These are phyloP conservation scores for Vitis cinerea DNA, from an alignment of 164 flowering plant genomes.

Conservation along the genomic window DNA sequence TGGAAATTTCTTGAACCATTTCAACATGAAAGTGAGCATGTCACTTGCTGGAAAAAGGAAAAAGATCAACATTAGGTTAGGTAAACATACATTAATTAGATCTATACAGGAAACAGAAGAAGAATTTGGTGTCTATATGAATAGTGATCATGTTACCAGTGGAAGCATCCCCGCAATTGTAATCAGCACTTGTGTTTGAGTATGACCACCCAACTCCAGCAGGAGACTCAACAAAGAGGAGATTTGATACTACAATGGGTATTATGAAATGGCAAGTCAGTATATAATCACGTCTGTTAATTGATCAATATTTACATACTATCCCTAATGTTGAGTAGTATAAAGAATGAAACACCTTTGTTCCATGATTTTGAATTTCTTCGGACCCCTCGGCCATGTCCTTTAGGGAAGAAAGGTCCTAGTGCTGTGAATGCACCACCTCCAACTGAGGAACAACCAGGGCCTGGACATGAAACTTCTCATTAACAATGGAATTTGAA, in stretches of 20 bases:
- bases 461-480: constrained; percentile 47
- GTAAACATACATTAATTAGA: too few species aligned
- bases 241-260: constrained; percentile 66
- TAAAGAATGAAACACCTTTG: constrained; percentile 47
- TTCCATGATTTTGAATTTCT: constrained; percentile 86
- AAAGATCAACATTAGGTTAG: too few species aligned
- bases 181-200: constrained; percentile 82
- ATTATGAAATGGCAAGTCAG: too few species aligned
- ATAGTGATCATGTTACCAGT: constrained; percentile 47
- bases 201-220: constrained; percentile 99
- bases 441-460: constrained; percentile 95
- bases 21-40: constrained; percentile 62
- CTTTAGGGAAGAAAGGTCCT: constrained; percentile 93
- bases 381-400: constrained; percentile 81
- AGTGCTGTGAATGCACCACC: constrained; percentile 98
- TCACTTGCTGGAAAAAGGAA: constrained; percentile 60
- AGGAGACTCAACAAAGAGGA: constrained; percentile 94
- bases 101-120: too few species aligned
- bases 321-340: too few species aligned
- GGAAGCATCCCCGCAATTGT: constrained; percentile 64
- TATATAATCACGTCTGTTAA: too few species aligned
- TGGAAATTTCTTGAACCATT: constrained; percentile 86
- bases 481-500: too few species aligned
- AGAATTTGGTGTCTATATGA: too few species aligned
- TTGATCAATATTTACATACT: too few species aligned